phyloP scores from a whole-genome alignment of 306 rosid genomes.

The Acmispon strigosus region DNA sequence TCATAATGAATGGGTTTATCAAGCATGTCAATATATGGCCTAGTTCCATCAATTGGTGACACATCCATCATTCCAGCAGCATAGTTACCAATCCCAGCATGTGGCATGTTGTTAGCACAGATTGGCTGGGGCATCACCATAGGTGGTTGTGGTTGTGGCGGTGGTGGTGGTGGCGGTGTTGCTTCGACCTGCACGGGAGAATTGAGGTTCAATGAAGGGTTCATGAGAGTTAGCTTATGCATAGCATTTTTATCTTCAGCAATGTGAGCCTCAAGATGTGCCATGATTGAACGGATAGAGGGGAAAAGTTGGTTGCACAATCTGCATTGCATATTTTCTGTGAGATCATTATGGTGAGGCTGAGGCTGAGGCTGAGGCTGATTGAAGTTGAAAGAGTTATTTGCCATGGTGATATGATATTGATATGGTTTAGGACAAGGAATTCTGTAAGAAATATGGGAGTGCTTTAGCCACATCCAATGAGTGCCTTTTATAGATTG shows the following conservation, averaged over 20 bases:
- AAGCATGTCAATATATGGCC: slow-evolving; percentile 30
- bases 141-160: not conserved
- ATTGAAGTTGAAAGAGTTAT: not conserved
- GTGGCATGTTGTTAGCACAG: not conserved
- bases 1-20: slow-evolving; percentile 27
- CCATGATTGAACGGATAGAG: not conserved
- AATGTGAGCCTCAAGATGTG: not conserved
- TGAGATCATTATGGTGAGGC: no score
- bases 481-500: not conserved
- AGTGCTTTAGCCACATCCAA: not conserved
- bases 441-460: not conserved
- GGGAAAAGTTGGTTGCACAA: not conserved
- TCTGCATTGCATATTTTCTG: not conserved
- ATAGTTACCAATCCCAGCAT: not conserved
- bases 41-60: slow-evolving; percentile 17
- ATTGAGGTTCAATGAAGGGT: not conserved
- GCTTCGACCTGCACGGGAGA: not conserved
- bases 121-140: not conserved
- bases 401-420: not conserved
- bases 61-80: not conserved
- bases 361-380: no score
- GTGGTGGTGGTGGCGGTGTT: not conserved
- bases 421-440: not conserved
- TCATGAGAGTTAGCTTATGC: no score
- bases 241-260: not conserved